These are phyloP conservation scores for Lasiodiplodia gonubiensis DNA, from an alignment of 2,329 filamentous ascomycete genomes.

Conservation along the genomic window DNA sequence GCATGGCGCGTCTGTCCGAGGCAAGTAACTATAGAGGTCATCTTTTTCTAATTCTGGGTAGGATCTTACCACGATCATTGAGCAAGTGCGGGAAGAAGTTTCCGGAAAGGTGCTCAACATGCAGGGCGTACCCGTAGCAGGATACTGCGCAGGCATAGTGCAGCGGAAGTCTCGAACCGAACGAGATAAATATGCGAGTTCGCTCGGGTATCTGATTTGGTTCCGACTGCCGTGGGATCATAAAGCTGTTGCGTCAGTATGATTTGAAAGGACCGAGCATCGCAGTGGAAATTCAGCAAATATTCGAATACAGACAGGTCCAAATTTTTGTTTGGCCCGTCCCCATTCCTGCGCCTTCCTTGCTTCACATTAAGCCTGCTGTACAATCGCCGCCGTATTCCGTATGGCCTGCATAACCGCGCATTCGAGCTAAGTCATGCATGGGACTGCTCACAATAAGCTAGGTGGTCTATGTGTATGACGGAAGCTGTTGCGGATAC, in stretches of 20 bases:
- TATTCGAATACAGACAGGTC: neutral
- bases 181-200: neutral
- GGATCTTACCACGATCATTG: neutral
- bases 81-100: neutral
- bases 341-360: neutral
- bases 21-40: neutral
- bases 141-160: neutral
- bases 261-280: neutral
- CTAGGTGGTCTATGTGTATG: neutral
- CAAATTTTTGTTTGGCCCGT: neutral
- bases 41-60: neutral
- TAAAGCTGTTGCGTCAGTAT: neutral
- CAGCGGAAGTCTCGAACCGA: constrained; percentile 1
- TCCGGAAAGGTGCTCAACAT: neutral
- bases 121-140: neutral
- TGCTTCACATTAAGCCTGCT: neutral
- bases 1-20: neutral
- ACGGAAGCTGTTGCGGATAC: neutral
- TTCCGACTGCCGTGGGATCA: neutral
- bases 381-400: neutral
- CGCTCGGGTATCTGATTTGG: neutral
- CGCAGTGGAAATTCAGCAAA: neutral
- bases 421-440: neutral
- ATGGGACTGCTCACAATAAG: constrained; percentile 1
- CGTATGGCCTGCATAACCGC: neutral